Evolutionary conservation across 1,139 yeast species (phyloP).

Genomic region (Geotrichum europaeum): DNA sequence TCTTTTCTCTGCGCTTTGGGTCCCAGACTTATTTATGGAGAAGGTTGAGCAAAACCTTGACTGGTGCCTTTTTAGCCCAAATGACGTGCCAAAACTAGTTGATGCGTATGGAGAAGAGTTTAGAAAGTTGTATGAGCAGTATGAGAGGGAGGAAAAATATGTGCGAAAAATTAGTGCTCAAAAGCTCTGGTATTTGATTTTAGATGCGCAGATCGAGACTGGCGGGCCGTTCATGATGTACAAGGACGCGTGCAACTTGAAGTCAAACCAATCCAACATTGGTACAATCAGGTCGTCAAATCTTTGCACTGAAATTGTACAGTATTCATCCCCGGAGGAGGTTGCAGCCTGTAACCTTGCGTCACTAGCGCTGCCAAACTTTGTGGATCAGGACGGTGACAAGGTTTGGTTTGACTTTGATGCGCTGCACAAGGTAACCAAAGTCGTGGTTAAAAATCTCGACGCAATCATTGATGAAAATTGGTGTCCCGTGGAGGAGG

Average conservation of each 20-base stretch:
- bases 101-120: slow-evolving; percentile 70
- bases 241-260: slow-evolving; percentile 72
- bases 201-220: slow-evolving; percentile 77
- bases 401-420: slow-evolving; percentile 49
- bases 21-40: slow-evolving; percentile 76
- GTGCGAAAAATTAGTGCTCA: slow-evolving; percentile 60
- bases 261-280: slow-evolving; percentile 70
- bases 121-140: slow-evolving; percentile 52
- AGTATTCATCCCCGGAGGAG: slow-evolving; percentile 70
- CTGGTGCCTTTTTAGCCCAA: slow-evolving; percentile 77
- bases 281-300: slow-evolving; percentile 77
- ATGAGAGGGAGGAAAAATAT: slow-evolving; percentile 58
- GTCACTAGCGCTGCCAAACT: slow-evolving; percentile 68
- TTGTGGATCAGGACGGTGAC: slow-evolving; percentile 38
- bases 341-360: slow-evolving; percentile 82
- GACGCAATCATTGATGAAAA: slow-evolving; percentile 64
- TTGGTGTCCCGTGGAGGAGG: slow-evolving; percentile 58
- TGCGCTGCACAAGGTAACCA: slow-evolving; percentile 55
- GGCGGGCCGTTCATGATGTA: slow-evolving; percentile 80
- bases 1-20: slow-evolving; percentile 76
- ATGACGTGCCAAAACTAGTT: slow-evolving; percentile 66
- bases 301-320: slow-evolving; percentile 77
- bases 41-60: slow-evolving; percentile 61
- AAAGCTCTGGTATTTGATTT: slow-evolving; percentile 67
- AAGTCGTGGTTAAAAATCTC: slow-evolving; percentile 57